Evolutionary conservation across 2,329 filamentous ascomycete genomes (phyloP).

Genomic region (Fusarium sp.): DNA sequence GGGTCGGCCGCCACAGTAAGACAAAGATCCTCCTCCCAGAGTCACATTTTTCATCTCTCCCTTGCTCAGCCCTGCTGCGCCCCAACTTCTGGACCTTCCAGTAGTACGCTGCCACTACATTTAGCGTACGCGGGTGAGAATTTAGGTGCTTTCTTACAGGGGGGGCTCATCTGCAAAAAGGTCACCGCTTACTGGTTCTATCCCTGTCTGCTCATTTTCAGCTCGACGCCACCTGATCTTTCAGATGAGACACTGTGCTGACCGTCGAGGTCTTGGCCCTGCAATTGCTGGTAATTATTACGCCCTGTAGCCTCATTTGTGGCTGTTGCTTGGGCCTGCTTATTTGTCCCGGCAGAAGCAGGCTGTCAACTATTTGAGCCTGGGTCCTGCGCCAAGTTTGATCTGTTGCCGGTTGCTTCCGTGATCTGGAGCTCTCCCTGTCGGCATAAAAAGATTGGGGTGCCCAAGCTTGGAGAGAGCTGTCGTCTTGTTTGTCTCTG

Average conservation of each 20-base stretch:
- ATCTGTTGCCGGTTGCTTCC: neutral
- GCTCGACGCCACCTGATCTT: conserved; percentile 11
- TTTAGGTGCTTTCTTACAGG: conserved; percentile 8
- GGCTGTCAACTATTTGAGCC: neutral
- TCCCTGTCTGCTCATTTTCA: conserved; percentile 14
- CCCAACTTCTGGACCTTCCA: neutral
- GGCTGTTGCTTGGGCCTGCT: neutral
- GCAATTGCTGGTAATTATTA: neutral
- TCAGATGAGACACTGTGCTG: neutral
- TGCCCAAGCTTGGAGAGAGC: neutral
- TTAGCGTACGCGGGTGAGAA: conserved; percentile 15
- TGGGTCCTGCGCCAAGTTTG: neutral
- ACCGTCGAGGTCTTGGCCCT: neutral
- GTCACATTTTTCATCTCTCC: neutral
- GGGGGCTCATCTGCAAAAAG: neutral
- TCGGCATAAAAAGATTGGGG: neutral
- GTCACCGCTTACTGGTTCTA: neutral
- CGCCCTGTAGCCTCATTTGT: neutral
- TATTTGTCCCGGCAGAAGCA: conserved; percentile 11
- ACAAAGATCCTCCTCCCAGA: neutral
- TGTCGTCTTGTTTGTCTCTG: neutral
- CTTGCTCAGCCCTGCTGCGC: neutral
- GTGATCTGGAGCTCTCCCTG: neutral
- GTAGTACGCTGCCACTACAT: neutral
- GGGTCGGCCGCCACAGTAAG: neutral